phyloP scores from a whole-genome alignment of 2,329 filamentous ascomycete species.

The Penicillium concentricum region DNA sequence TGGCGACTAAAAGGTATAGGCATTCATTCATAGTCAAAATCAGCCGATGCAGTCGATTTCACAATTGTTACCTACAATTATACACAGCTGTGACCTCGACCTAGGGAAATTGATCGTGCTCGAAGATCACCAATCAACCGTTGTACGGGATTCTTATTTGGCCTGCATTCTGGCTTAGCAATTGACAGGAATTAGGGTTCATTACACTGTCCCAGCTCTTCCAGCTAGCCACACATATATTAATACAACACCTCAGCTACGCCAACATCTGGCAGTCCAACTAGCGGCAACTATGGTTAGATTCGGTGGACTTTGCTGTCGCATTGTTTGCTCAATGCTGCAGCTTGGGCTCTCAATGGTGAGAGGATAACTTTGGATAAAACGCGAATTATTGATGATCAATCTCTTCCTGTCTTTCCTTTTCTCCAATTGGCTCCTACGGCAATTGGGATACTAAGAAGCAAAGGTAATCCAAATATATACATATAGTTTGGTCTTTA shows the following conservation, averaged over 20 bases:
- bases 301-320: not conserved
- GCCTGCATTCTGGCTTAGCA: not conserved
- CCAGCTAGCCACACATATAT: not conserved
- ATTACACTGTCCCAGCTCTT: not conserved
- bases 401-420: not conserved
- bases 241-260: not conserved
- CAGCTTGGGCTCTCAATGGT: not conserved
- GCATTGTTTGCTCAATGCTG: not conserved
- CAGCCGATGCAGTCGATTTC: not conserved
- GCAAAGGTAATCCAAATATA: not conserved
- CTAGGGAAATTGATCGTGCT: not conserved
- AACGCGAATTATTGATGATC: not conserved
- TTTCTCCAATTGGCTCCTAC: not conserved
- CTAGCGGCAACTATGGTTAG: not conserved
- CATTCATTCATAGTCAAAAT: not conserved
- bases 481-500: too few relatives aligned
- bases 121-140: not conserved
- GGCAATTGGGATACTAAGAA: not conserved
- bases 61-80: not conserved
- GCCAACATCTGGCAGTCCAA: not conserved
- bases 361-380: not conserved
- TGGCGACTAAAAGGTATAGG: not conserved
- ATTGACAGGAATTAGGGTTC: not conserved
- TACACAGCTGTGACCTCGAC: not conserved
- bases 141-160: not conserved